These are phyloP conservation scores for Camelina hispida DNA, from an alignment of 345 rosid genomes.

Conservation along the genomic window DNA sequence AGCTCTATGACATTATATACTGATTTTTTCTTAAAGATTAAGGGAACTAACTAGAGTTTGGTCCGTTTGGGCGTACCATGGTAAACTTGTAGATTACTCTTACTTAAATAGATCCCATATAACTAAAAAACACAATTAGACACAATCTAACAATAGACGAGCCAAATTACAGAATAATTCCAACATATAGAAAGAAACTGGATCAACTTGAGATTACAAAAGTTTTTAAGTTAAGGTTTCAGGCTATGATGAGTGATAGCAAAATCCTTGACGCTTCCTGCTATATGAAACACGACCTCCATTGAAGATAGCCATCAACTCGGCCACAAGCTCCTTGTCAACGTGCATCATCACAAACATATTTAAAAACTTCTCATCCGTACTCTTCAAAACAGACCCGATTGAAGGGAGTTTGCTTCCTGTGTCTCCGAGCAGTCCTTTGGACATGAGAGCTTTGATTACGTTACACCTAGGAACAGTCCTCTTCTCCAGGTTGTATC, in stretches of 20 bases:
- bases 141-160: too few relatives aligned
- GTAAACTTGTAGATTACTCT: neutral
- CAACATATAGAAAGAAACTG: too few relatives aligned
- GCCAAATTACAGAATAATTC: too few relatives aligned
- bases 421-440: conserved; percentile 26
- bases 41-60: neutral
- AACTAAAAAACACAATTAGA: neutral
- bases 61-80: neutral
- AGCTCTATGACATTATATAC: neutral
- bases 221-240: too few relatives aligned
- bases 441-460: conserved; percentile 29
- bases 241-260: neutral
- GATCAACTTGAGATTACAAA: too few relatives aligned
- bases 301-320: conserved; percentile 18
- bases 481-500: conserved; percentile 43
- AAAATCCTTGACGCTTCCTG: neutral
- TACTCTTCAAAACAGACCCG: neutral
- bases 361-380: conserved; percentile 2
- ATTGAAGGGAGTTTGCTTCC: neutral
- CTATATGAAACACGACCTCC: neutral
- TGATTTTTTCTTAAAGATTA: too few relatives aligned
- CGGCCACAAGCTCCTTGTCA: conserved; percentile 16
- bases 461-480: conserved; percentile 47
- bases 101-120: neutral
- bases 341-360: conserved; percentile 17